Base-by-base conservation (phyloP, 2,329 filamentous ascomycete genomes). In the Colletotrichum karsti region DNA sequence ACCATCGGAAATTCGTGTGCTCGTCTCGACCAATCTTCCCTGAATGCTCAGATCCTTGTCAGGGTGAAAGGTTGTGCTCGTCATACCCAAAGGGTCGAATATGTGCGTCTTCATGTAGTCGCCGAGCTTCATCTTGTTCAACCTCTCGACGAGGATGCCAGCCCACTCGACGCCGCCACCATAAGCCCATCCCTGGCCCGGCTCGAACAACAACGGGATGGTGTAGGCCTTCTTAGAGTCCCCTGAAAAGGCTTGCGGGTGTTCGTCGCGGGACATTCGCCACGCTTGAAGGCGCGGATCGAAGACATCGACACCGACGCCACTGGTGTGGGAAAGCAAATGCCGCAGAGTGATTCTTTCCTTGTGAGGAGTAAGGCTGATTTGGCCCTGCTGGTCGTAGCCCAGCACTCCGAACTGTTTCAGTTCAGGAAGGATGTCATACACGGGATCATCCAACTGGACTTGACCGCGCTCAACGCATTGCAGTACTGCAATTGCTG, bases 321-420 rank as follows among this genome's bases (percentile, higher is more conserved):
- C 60, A 28, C 46, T 41, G 12, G 35, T 57, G 26, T 63, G 60
- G 7, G 42, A 57, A 12, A 63, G 30, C 46, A 63, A 53, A 33
- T 63, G 60, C 8, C 60, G 50, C 4, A 63, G 60, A n/a, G 51
- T 63, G 3, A 63, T 63, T 3, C 55, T 46, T 20, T 57, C 48
- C n/a, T 33, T 33, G n/a, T 53, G 48, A 8, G 18, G 28, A 12
- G 28, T 53, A 24, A 53, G 46, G n/a, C 15, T 8, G 26, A 50
- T 50, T 7, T 28, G 26, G 48, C 48, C 28, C 20, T 30, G 28
- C 10, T 53, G 26, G 15, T 50, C 44, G 13, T 50, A 30, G 0
- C 44, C 44, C 24, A 50, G 44, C 13, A 50, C 44, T 10, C 13
- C 44, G 44, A 50, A 50, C 15, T 50, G 10, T 13, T 50, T 30